Evolutionary conservation across 345 rosid species (phyloP), one percentile per base, ranked within the genome.

Genomic region (Melaleuca alternifolia): DNA sequence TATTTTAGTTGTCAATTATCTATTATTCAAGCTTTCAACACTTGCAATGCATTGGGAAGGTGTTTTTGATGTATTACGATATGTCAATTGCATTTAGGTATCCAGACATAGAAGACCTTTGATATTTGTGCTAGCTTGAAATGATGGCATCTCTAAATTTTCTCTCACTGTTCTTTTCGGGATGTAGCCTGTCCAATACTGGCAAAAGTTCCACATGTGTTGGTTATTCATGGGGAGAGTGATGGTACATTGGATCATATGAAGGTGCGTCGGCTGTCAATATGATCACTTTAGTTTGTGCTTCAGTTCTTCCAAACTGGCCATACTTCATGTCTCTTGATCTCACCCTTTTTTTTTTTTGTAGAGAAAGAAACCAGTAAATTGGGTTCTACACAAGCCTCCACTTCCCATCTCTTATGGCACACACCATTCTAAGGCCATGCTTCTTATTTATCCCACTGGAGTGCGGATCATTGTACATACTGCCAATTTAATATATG

Each of bases 371-470:
- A 96, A 93, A 91, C 95, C 96, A 61, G 91, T 91, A 87, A 92
- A 92, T 88, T 97, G 99, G 99, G 92, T 94, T 89, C 86, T 94
- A 86, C 99, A 97, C 91, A 96, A 95, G 89, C 99, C 99, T 1
- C 94, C 95, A 1, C 87, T 97, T 44, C 99, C 99, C 71, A 95
- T 97, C 87, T 92, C 98, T 50, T 97, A 90, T 65, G 99, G 99
- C 61, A 97, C 99, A 28, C 98, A 96, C 91, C 99, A 96, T 85
- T 97, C 99, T 0, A 97, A 97, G 92, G 99, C 98, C 87, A 93
- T 96, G 91, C 82, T 97, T 92, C 98, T 97, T 77, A 92, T 97
- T 44, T 97, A 97, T 92, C 93, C 94, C 83, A 91, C 54, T 85
- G 98, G 99, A 81, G 94, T 97, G 76, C 92, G 99, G 91, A 86